Percentiles rank a stretch among this genome's conserved stretches.
phyloP scores from a whole-genome alignment of 2,329 filamentous ascomycete genomes.

The Helicocarpus griseus region DNA sequence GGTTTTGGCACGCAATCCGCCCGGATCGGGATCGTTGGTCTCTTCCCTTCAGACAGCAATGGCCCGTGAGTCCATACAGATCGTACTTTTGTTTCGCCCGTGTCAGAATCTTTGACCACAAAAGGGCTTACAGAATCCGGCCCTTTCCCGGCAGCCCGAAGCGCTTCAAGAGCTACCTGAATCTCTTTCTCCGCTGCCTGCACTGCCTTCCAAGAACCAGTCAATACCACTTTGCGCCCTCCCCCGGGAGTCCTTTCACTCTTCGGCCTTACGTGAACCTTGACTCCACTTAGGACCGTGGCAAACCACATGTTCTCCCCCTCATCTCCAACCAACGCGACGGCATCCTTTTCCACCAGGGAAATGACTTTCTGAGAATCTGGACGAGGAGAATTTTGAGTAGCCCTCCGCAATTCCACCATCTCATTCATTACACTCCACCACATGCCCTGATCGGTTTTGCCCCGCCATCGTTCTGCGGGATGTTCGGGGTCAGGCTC shows the following conservation, averaged over 20 bases:
- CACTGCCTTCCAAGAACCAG: constrained; percentile 25
- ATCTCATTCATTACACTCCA: constrained; percentile 20
- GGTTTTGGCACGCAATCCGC: constrained; percentile 11
- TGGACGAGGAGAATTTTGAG: constrained; percentile 8
- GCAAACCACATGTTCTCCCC: constrained; percentile 31
- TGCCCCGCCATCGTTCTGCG: too few species aligned
- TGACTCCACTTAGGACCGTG: constrained; percentile 26
- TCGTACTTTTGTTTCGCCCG: constrained; percentile 17
- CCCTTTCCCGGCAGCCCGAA: too few species aligned
- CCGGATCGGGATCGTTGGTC: not conserved
- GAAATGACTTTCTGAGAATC: constrained; percentile 22
- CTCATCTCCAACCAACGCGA: constrained; percentile 22
- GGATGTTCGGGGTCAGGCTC: too few species aligned
- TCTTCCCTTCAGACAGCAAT: not conserved
- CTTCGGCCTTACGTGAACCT: constrained; percentile 25
- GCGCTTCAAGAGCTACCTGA: not conserved
- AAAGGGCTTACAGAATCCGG: constrained; percentile 13
- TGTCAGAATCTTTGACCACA: constrained; percentile 2
- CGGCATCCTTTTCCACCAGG: constrained; percentile 28
- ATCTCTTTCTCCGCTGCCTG: constrained; percentile 23
- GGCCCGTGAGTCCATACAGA: constrained; percentile 19
- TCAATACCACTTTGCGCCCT: constrained; percentile 26
- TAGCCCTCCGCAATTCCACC: constrained; percentile 15
- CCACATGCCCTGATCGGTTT: too few species aligned
- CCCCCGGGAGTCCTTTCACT: constrained; percentile 23